phyloP scores from a whole-genome alignment of 176 grass and related monocot species.

The Oryza coarctata region DNA sequence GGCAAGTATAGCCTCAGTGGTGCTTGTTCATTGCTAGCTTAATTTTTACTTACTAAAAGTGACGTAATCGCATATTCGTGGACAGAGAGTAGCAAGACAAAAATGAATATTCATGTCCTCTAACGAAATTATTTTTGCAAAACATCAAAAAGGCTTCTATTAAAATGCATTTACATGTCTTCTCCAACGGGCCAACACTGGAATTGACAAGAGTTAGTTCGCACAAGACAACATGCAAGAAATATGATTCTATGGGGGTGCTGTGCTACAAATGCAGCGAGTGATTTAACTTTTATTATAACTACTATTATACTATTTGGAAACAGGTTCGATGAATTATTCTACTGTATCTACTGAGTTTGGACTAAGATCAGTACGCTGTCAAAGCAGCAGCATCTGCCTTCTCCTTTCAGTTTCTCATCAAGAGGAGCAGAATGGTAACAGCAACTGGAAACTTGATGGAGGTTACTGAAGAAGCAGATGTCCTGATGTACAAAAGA shows the following conservation, averaged over 20 bases:
- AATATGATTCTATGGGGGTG: not conserved
- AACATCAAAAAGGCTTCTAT: too few relatives aligned
- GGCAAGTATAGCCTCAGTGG: too few relatives aligned
- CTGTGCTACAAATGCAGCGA: not conserved
- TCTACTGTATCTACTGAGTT: not conserved
- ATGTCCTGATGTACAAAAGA: conserved; percentile 22
- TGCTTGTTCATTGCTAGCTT: too few relatives aligned
- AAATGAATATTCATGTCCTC: too few relatives aligned
- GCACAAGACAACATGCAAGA: not conserved
- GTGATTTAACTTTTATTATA: not conserved
- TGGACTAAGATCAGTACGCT: not conserved
- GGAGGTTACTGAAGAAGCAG: not conserved
- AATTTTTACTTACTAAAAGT: too few relatives aligned
- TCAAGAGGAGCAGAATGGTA: not conserved
- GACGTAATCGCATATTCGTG: too few relatives aligned
- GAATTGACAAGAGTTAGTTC: not conserved
- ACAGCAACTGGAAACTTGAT: conserved; percentile 1
- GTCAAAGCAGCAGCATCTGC: not conserved
- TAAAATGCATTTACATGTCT: too few relatives aligned
- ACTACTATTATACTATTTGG: not conserved
- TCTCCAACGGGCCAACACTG: not conserved
- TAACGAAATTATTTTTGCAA: too few relatives aligned
- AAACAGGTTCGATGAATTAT: not conserved
- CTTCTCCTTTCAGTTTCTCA: conserved; percentile 20
- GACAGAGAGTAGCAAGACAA: too few relatives aligned